These are phyloP conservation scores for Prunus dulcis DNA, from an alignment of 306 rosid species.

Conservation along the genomic window DNA sequence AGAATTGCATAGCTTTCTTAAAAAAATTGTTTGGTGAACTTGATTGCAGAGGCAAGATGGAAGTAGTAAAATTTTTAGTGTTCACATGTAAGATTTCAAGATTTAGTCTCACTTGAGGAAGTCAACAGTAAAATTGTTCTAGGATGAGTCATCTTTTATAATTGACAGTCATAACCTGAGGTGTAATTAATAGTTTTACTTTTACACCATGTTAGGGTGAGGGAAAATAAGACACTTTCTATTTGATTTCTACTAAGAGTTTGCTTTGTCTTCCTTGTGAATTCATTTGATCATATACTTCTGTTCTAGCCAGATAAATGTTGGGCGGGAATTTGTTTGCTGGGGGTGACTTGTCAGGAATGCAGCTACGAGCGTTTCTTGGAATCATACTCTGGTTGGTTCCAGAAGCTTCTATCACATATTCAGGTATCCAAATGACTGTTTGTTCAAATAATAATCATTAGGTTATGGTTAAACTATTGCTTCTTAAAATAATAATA, in stretches of 20 bases:
- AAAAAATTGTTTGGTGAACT: background rate
- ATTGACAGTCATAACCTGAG: background rate
- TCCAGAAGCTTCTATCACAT: conserved; percentile 49
- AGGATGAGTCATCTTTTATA: background rate
- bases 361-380: conserved; percentile 68
- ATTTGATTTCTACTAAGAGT: conserved; percentile 2
- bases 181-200: background rate
- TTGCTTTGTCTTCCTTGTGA: background rate
- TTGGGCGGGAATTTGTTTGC: conserved; percentile 79
- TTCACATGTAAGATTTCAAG: background rate
- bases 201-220: background rate
- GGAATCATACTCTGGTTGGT: conserved; percentile 67
- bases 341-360: conserved; percentile 79
- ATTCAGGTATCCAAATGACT: conserved; percentile 54
- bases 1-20: background rate
- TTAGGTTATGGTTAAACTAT: background rate
- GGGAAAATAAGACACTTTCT: background rate
- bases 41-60: background rate
- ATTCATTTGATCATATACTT: conserved; percentile 18
- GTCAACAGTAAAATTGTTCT: background rate
- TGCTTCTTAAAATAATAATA: background rate
- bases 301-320: conserved; percentile 82
- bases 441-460: background rate
- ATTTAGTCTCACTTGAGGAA: background rate
- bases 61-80: background rate